Evolutionary conservation across 345 rosid species (phyloP).

Genomic region (Citrus trifoliata): DNA sequence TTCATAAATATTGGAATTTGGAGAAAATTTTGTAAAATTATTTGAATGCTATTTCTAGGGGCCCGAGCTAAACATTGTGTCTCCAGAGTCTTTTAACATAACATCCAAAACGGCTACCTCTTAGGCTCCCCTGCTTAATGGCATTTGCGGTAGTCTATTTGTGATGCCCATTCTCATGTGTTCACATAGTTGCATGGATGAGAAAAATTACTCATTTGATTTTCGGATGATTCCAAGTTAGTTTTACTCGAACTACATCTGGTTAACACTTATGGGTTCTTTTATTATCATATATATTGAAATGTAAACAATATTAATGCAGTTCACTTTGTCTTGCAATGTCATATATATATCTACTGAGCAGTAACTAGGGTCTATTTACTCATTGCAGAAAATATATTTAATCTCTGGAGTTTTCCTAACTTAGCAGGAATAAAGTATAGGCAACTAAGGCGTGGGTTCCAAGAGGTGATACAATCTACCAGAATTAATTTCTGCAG

Average conservation of each 20-base stretch:
- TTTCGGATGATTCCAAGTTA: neutral
- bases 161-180: neutral
- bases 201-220: neutral
- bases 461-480: conserved; percentile 57
- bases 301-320: neutral
- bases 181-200: neutral
- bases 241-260: neutral
- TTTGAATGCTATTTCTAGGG: neutral
- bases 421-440: conserved; percentile 59
- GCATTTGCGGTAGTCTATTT: neutral
- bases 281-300: neutral
- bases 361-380: conserved; percentile 28
- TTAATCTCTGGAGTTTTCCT: conserved; percentile 86
- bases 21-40: neutral
- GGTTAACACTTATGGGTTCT: neutral
- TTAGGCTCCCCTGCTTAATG: neutral
- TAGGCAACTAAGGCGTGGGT: conserved; percentile 65
- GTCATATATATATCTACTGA: conserved; percentile 7
- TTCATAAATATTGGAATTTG: neutral
- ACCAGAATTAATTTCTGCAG: conserved; percentile 4
- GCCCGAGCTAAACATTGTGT: neutral
- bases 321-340: neutral
- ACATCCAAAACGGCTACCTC: neutral
- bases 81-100: neutral
- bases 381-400: conserved; percentile 80